Conservation (phyloP, 2,329 filamentous ascomycete genomes). For the Didymella pinodella region DNA sequence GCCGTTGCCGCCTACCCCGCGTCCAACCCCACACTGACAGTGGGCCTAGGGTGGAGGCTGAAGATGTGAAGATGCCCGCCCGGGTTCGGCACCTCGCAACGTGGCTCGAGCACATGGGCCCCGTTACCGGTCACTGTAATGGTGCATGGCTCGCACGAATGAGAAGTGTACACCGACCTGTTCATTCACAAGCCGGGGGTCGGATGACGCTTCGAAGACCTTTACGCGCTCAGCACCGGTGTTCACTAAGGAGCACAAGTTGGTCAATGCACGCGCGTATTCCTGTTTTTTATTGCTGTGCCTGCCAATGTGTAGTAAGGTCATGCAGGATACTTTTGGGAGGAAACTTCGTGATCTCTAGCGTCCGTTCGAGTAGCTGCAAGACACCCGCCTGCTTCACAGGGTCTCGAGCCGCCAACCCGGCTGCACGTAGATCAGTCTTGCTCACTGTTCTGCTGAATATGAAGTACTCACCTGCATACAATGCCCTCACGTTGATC, state of each 20-base stretch:
- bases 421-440: slow-evolving; percentile 30
- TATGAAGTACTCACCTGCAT: slow-evolving; percentile 35
- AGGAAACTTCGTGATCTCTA: slow-evolving; percentile 43
- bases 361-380: slow-evolving; percentile 38
- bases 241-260: neutral
- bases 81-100: slow-evolving; percentile 6
- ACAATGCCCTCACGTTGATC: slow-evolving; percentile 40
- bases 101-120: slow-evolving; percentile 2
- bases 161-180: neutral
- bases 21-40: slow-evolving; percentile 1
- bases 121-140: neutral
- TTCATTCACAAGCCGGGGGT: no score
- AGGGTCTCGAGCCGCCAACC: slow-evolving; percentile 42
- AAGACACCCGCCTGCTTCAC: slow-evolving; percentile 37
- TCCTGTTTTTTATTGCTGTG: slow-evolving; percentile 11
- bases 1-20: slow-evolving; percentile 14
- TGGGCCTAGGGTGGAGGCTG: neutral
- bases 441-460: neutral
- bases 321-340: slow-evolving; percentile 41
- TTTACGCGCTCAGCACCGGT: neutral
- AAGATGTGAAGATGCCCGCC: neutral
- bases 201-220: neutral
- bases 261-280: neutral
- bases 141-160: neutral
- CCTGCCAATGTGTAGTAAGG: slow-evolving; percentile 40